Percentiles rank a stretch among this genome's conserved stretches.
Conservation (phyloP, 345 rosid species). For the Orychophragmus violaceus region DNA sequence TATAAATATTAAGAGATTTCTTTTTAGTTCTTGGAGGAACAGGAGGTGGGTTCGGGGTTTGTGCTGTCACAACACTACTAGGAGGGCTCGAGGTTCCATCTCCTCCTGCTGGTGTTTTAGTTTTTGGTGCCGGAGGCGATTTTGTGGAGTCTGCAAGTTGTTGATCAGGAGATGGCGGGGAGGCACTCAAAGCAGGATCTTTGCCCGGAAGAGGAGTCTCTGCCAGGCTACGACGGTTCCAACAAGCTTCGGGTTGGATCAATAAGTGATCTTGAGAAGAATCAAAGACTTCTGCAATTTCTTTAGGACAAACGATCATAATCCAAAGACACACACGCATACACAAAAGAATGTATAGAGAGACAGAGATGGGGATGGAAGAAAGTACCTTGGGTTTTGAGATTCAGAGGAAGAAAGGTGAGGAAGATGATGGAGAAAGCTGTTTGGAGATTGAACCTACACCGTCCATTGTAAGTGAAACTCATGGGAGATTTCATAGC, state of each 20-base stretch:
- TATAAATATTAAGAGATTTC: neutral
- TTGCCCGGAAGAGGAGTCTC: slow-evolving; percentile 4
- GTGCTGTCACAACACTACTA: neutral
- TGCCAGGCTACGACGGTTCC: slow-evolving; percentile 14
- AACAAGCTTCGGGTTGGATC: neutral
- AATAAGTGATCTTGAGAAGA: slow-evolving; percentile 12
- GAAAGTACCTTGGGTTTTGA: slow-evolving; percentile 17
- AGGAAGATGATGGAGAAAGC: slow-evolving; percentile 18
- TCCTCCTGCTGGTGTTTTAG: neutral
- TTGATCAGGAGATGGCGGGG: slow-evolving; percentile 19
- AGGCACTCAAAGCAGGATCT: neutral
- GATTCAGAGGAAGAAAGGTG: slow-evolving; percentile 20
- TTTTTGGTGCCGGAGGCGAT: neutral
- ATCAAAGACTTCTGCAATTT: slow-evolving; percentile 3
- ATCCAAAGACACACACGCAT: neutral
- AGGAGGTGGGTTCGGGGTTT: neutral
- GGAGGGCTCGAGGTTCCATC: neutral
- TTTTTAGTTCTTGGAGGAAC: neutral
- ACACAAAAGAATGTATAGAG: neutral
- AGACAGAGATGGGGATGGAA: slow-evolving; percentile 1
- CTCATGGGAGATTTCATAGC: slow-evolving; percentile 14
- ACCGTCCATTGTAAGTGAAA: neutral
- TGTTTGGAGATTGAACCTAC: slow-evolving; percentile 19
- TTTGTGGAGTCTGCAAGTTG: neutral
- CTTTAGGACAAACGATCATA: neutral